Evolutionary conservation across 805 yeast genomes (phyloP).

Genomic region (Candida golubevii): DNA sequence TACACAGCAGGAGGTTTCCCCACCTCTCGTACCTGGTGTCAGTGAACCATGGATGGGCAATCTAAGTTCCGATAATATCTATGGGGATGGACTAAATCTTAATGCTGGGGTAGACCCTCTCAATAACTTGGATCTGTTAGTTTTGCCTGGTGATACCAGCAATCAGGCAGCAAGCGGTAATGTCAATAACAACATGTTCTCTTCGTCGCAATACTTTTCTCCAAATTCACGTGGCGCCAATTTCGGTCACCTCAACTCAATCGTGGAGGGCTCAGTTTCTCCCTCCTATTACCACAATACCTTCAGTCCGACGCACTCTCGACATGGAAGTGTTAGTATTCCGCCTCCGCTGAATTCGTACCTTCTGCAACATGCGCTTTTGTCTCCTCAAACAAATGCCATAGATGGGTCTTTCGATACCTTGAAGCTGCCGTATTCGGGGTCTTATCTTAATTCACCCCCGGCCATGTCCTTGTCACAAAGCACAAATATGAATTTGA

Average conservation of each 20-base stretch:
- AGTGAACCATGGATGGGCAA: slow-evolving; percentile 3
- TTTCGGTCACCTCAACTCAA: slow-evolving; percentile 28
- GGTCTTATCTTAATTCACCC: slow-evolving; percentile 35
- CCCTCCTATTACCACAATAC: slow-evolving; percentile 15
- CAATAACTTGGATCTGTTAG: slow-evolving; percentile 32
- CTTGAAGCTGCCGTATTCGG: slow-evolving; percentile 30
- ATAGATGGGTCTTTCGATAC: slow-evolving; percentile 32
- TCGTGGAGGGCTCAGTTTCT: slow-evolving; percentile 26
- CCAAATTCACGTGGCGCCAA: slow-evolving; percentile 28
- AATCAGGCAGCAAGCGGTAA: not conserved
- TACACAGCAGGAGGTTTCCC: slow-evolving; percentile 8
- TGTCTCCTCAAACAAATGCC: slow-evolving; percentile 29
- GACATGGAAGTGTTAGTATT: slow-evolving; percentile 31
- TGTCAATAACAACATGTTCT: slow-evolving; percentile 18
- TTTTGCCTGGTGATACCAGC: slow-evolving; percentile 28
- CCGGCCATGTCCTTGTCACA: slow-evolving; percentile 22
- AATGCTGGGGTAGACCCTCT: slow-evolving; percentile 8
- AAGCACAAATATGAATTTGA: slow-evolving; percentile 14
- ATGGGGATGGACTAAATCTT: slow-evolving; percentile 7
- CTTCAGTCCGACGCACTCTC: slow-evolving; percentile 28
- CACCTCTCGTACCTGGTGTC: slow-evolving; percentile 5
- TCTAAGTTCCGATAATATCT: slow-evolving; percentile 2
- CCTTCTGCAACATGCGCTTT: slow-evolving; percentile 32
- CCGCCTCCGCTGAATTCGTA: slow-evolving; percentile 27
- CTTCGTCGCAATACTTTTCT: slow-evolving; percentile 39